These are phyloP conservation scores for Rhynchosporium secalis DNA, from an alignment of 2,329 filamentous ascomycete genomes.

Conservation along the genomic window DNA sequence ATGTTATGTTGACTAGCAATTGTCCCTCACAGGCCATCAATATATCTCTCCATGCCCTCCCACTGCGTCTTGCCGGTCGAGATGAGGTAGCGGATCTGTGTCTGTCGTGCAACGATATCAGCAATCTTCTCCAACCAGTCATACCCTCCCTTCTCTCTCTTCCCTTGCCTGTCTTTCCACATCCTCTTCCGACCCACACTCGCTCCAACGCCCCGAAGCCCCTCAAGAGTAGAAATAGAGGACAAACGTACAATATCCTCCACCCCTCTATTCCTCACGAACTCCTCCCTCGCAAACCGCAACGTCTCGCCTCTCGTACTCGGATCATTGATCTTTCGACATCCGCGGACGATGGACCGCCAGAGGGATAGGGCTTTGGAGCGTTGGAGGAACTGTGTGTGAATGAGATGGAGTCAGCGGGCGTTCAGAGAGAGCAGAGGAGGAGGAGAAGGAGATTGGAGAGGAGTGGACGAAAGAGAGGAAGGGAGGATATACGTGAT, in stretches of 20 bases:
- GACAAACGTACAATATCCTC: slow-evolving; percentile 53
- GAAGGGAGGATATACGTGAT: slow-evolving; percentile 49
- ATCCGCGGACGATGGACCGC: slow-evolving; percentile 57
- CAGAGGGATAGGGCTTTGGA: slow-evolving; percentile 57
- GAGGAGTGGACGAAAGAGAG: no score
- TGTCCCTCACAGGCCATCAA: slow-evolving; percentile 47
- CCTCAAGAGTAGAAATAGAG: not conserved
- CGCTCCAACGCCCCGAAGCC: not conserved
- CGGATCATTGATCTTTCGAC: slow-evolving; percentile 52
- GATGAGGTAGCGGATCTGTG: slow-evolving; percentile 62
- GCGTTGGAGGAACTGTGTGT: slow-evolving; percentile 60
- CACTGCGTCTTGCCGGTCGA: slow-evolving; percentile 66
- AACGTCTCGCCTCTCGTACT: slow-evolving; percentile 56
- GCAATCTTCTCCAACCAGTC: not conserved
- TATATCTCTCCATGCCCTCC: slow-evolving; percentile 61
- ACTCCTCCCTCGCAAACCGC: slow-evolving; percentile 58
- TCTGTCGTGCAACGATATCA: slow-evolving; percentile 41
- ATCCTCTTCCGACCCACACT: not conserved
- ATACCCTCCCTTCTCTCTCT: not conserved
- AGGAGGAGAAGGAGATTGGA: no score
- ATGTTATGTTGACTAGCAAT: not conserved
- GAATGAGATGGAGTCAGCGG: no score
- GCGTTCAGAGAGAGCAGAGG: no score
- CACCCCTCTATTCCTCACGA: slow-evolving; percentile 58
- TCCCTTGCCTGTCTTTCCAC: not conserved